Percentiles rank a stretch among this genome's conserved stretches.
Conservation (phyloP, 2,329 filamentous ascomycete species). For the Neopestalotiopsis clavispora region DNA sequence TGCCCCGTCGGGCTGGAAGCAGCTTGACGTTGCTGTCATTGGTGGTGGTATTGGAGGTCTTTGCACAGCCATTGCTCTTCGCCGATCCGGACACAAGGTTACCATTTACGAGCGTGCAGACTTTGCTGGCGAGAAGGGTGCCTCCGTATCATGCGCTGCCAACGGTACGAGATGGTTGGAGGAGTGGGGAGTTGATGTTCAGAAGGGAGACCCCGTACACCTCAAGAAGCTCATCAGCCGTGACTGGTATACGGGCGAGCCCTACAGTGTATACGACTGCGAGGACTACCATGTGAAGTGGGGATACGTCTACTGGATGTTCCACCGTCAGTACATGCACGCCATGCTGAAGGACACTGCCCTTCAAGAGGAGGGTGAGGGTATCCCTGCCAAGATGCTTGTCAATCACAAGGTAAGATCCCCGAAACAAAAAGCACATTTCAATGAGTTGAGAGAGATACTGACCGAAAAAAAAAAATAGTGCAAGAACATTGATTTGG, state of each 20-base stretch:
- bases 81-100: constrained; percentile 51
- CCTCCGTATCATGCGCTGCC: constrained; percentile 70
- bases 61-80: constrained; percentile 50
- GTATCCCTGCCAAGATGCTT: constrained; percentile 36
- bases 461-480: not conserved
- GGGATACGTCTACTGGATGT: constrained; percentile 70
- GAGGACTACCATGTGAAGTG: constrained; percentile 68
- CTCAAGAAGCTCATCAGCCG: constrained; percentile 70
- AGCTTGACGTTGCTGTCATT: constrained; percentile 8
- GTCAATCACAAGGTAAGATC: constrained; percentile 33
- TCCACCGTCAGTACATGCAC: constrained; percentile 60
- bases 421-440: constrained; percentile 36
- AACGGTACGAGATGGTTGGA: constrained; percentile 74
- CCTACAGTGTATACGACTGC: constrained; percentile 66
- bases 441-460: too few relatives aligned
- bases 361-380: constrained; percentile 35
- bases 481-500: constrained; percentile 51
- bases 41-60: constrained; percentile 42
- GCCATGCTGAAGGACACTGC: constrained; percentile 46
- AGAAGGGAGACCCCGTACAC: constrained; percentile 68
- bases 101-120: constrained; percentile 71
- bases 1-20: constrained; percentile 11
- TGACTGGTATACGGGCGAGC: constrained; percentile 73
- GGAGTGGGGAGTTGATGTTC: constrained; percentile 69
- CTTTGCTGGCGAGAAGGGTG: constrained; percentile 71